Evolutionary conservation across 2,329 filamentous ascomycete genomes (phyloP).

Genomic region (Fusarium sp.): DNA sequence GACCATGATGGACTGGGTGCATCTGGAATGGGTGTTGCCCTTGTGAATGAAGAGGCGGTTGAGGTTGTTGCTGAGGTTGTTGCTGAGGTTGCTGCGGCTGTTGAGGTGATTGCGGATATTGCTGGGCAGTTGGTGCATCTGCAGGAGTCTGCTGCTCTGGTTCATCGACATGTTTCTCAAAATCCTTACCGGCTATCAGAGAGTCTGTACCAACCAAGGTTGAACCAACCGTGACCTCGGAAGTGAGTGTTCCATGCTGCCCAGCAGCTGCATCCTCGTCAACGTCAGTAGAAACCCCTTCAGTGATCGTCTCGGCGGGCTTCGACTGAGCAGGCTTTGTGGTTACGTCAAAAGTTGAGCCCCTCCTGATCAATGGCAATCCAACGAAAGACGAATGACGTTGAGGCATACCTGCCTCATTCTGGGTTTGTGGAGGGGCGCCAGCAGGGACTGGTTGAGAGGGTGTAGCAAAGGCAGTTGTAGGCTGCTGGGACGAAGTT

Average conservation of each 20-base stretch:
- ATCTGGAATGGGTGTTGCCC: slow-evolving; percentile 37
- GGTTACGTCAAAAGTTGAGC: slow-evolving; percentile 65
- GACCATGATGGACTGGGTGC: slow-evolving; percentile 28
- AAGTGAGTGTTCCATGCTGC: slow-evolving; percentile 36
- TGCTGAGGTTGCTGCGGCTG: neutral
- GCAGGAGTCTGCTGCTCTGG: neutral
- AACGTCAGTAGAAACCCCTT: slow-evolving; percentile 49
- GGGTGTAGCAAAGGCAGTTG: slow-evolving; percentile 6
- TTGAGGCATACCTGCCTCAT: slow-evolving; percentile 47
- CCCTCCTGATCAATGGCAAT: slow-evolving; percentile 69
- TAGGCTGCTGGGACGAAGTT: slow-evolving; percentile 16
- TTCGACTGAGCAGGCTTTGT: slow-evolving; percentile 47
- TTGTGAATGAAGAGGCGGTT: slow-evolving; percentile 3
- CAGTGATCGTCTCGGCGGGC: slow-evolving; percentile 50
- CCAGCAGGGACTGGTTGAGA: neutral
- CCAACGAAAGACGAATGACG: slow-evolving; percentile 66
- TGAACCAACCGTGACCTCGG: slow-evolving; percentile 34
- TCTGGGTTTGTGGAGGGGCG: slow-evolving; percentile 29
- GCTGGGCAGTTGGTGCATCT: neutral
- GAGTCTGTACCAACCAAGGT: slow-evolving; percentile 37
- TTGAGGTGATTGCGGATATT: neutral
- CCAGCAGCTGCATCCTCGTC: slow-evolving; percentile 37
- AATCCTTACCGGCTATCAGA: slow-evolving; percentile 27
- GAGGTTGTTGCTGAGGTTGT: slow-evolving; percentile 13
- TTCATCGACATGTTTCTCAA: slow-evolving; percentile 26